Percentiles rank a stretch among this genome's conserved stretches.
Conservation (phyloP, 2,329 filamentous ascomycete genomes). For the Aspergillus sp. region DNA sequence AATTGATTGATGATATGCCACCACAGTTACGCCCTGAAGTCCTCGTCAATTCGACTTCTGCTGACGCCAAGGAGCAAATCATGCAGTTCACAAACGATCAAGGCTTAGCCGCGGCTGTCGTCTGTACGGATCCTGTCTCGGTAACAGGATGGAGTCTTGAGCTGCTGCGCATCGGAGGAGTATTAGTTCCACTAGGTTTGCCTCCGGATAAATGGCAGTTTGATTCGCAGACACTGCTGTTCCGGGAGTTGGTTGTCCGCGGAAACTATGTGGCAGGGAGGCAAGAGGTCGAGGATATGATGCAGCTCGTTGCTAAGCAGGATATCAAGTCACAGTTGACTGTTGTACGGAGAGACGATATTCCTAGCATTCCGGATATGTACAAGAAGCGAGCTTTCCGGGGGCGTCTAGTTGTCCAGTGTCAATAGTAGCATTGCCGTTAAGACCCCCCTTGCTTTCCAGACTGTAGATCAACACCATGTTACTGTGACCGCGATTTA, state of each 20-base stretch:
- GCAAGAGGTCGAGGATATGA: conserved; percentile 5
- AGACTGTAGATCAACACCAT: background rate
- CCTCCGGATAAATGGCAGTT: conserved; percentile 5
- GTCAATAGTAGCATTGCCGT: background rate
- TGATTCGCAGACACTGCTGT: conserved; percentile 3
- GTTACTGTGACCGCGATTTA: background rate
- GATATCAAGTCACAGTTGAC: conserved; percentile 3
- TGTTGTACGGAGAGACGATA: conserved; percentile 1
- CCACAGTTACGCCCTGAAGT: background rate
- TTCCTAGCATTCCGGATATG: conserved; percentile 1
- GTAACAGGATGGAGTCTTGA: conserved; percentile 6
- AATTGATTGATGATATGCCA: conserved; percentile 1
- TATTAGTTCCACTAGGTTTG: conserved; percentile 5
- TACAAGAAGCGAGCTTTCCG: conserved; percentile 1
- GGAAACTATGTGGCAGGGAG: conserved; percentile 4
- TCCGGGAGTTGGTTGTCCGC: conserved; percentile 5
- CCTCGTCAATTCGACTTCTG: background rate
- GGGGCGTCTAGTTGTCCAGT: conserved; percentile 3
- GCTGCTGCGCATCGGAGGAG: conserved; percentile 1
- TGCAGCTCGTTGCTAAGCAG: conserved; percentile 1
- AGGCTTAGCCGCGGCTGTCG: conserved; percentile 5
- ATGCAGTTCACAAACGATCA: background rate
- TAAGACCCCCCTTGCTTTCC: background rate
- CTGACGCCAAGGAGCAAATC: conserved; percentile 1
- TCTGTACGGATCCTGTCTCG: conserved; percentile 5